Conservation (phyloP, 2,329 filamentous ascomycete genomes). For the Periconia digitata region DNA sequence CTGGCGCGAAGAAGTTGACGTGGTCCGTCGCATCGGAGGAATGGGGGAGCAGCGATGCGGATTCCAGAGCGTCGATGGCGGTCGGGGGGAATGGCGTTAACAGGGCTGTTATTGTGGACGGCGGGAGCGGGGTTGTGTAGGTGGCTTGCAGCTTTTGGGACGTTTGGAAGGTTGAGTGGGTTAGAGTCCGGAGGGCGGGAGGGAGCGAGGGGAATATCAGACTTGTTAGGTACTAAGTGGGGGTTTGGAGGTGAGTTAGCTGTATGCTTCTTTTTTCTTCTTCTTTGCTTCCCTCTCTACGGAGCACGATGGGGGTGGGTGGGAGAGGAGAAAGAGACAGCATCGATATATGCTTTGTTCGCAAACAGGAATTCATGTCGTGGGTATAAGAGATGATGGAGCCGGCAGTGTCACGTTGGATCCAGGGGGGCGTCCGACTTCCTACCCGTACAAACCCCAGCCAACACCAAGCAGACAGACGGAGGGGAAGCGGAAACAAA, state of each 20-base stretch:
- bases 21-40: conserved; percentile 41
- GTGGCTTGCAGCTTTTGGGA: conserved; percentile 52
- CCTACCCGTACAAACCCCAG: no score
- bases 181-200: conserved; percentile 59
- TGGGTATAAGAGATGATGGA: no score
- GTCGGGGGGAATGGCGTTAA: conserved; percentile 57
- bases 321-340: no score
- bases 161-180: conserved; percentile 59
- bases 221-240: conserved; percentile 64
- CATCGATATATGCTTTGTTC: no score
- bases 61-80: conserved; percentile 66
- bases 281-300: no score
- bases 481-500: no score
- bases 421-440: no score
- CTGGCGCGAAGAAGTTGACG: conserved; percentile 61
- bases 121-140: conserved; percentile 61
- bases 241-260: background rate
- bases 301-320: no score
- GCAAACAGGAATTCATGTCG: no score
- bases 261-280: background rate
- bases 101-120: conserved; percentile 53
- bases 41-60: conserved; percentile 65
- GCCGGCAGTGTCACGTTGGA: no score
- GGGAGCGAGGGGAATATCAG: conserved; percentile 71
- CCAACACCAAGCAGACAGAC: no score